Evolutionary conservation across 352 stramenopile genomes (phyloP), one percentile per base, ranked within the genome.

Genomic region (Pythium dissotocum): DNA sequence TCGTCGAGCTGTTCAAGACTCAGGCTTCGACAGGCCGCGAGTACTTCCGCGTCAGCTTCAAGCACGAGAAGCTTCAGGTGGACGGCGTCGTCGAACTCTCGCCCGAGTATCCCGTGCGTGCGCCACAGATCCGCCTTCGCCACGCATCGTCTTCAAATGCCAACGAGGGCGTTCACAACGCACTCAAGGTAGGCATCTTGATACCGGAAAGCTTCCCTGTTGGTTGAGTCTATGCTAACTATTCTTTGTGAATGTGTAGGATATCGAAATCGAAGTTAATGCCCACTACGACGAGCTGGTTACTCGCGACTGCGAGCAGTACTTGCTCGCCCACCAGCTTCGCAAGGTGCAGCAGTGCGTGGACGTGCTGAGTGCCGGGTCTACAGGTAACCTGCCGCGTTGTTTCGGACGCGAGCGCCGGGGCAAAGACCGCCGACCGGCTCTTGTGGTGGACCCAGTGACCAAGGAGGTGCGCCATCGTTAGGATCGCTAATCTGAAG

Each of bases 191-290:
- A 46, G 10, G 60, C 60, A 1, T 1, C 4, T 7, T 51, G n/a
- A 5, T 16, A 61, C 16, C 18, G 21, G 21, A 24, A 24, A 16
- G 49, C 35, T 48, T 38, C 6, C 26, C 7, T 58, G 52, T 8
- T 61, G 18, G 3, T 13, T 36, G n/a, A 40, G 3, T 46, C 9
- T 53, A 30, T 30, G 8, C 40, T 56, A n/a, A 55, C 12, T n/a
- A 8, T 24, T 30, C 46, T 8, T 9, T 16, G 38, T 67, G 21
- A 40, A 6, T 51, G 6, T 26, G 6, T 61, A 91, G 86, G 83
- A 91, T 52, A 77, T 94, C 8, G 86, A 91, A 59, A 63, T 89
- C n/a, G 86, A 94, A 48, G 80, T 94, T 52, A 91, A 92, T 63
- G 80, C 79, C 33, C 83, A 80, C 68, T 91, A 88, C 55, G 61